Evolutionary conservation across 768 basidiomycete species (phyloP).

Genomic region (Porphyrellus cyaneotinctus): DNA sequence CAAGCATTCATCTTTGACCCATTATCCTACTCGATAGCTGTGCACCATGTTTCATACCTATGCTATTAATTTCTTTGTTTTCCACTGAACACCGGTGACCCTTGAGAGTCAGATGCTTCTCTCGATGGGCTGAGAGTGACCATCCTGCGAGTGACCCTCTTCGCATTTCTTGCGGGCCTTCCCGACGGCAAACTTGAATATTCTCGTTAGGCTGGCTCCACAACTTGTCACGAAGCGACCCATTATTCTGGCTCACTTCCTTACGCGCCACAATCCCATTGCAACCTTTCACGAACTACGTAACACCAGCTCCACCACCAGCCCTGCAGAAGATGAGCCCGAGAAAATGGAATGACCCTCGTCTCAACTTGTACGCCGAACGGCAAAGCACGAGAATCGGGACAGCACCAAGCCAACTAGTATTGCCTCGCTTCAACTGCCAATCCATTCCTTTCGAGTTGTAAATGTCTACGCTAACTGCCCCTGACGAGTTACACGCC

Average conservation of each 20-base stretch:
- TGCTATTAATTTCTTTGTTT: not conserved
- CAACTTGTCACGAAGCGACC: not conserved
- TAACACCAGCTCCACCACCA: constrained; percentile 17
- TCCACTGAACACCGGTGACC: not conserved
- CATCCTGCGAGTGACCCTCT: not conserved
- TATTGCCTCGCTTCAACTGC: constrained; percentile 8
- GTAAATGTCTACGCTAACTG: constrained; percentile 15
- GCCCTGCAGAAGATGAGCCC: too few relatives aligned
- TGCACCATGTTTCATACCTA: constrained; percentile 10
- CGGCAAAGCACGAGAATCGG: constrained; percentile 5
- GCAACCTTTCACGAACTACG: not conserved
- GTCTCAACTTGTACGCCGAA: not conserved
- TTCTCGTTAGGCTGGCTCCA: not conserved
- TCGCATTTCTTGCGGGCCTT: not conserved
- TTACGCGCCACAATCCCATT: too few relatives aligned
- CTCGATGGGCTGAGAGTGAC: not conserved
- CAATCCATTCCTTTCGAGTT: constrained; percentile 10
- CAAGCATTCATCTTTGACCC: not conserved
- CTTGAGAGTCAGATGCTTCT: not conserved
- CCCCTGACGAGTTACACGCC: constrained; percentile 4
- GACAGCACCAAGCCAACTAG: not conserved
- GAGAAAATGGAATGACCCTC: not conserved
- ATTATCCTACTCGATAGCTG: not conserved
- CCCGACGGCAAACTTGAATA: not conserved
- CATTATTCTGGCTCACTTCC: not conserved